Conservation (phyloP, 352 stramenopile species). For the Phytopythium cucurbitacearum region DNA sequence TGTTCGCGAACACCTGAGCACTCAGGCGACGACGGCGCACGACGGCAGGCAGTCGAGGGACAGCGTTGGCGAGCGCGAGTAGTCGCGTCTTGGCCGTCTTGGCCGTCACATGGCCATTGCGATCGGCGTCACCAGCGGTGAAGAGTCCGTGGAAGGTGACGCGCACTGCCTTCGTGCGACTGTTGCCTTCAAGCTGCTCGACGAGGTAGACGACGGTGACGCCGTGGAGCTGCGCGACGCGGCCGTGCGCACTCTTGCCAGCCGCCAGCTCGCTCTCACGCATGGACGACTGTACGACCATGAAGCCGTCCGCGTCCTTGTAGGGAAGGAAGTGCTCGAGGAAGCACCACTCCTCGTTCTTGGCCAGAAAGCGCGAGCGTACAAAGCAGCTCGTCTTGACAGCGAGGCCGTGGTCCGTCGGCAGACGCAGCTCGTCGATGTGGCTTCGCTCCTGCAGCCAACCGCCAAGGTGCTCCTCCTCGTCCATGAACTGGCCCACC, state of each 20-base stretch:
- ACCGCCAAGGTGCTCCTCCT: neutral
- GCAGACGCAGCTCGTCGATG: neutral
- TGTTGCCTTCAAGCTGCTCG: conserved; percentile 11
- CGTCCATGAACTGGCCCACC: conserved; percentile 7
- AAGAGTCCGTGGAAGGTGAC: conserved; percentile 35
- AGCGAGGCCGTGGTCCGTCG: conserved; percentile 10
- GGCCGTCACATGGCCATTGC: conserved; percentile 13
- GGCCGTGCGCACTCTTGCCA: conserved; percentile 20
- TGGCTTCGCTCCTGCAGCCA: neutral
- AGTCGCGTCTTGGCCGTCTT: conserved; percentile 25
- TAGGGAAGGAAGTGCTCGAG: conserved; percentile 36
- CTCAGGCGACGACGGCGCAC: conserved; percentile 33
- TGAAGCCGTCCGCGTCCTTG: conserved; percentile 17
- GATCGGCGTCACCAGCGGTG: conserved; percentile 7
- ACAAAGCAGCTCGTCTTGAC: conserved; percentile 42
- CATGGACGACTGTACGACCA: conserved; percentile 22
- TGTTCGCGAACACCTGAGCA: conserved; percentile 23
- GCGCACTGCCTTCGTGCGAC: conserved; percentile 8
- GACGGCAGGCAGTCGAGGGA: conserved; percentile 21
- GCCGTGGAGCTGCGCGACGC: conserved; percentile 35
- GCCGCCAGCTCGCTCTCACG: conserved; percentile 19
- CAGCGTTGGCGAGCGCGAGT: conserved; percentile 16
- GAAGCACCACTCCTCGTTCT: conserved; percentile 48
- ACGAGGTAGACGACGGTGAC: conserved; percentile 29
- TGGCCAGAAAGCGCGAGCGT: conserved; percentile 23